Evolutionary conservation across 192 early-diverging fungal species (phyloP).

Genomic region (Endogone sp.): DNA sequence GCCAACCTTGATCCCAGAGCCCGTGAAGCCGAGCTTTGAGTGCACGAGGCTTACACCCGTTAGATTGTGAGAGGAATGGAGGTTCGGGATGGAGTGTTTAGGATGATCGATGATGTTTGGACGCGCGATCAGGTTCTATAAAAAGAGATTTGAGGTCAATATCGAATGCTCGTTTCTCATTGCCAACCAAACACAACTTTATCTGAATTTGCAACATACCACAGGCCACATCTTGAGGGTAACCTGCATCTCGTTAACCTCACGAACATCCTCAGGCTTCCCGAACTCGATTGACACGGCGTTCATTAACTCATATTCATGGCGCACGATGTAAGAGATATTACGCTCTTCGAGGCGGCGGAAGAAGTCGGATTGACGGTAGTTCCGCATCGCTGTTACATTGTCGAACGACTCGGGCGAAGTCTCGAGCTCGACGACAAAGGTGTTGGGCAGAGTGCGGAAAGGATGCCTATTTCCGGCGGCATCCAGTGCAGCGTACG

Average conservation of each 20-base stretch:
- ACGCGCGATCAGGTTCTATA: not conserved
- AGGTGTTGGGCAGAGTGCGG: slow-evolving; percentile 15
- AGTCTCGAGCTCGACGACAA: slow-evolving; percentile 20
- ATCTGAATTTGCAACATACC: no score
- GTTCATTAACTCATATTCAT: slow-evolving; percentile 43
- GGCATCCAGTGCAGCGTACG: no score
- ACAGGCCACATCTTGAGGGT: slow-evolving; percentile 45
- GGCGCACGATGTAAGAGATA: slow-evolving; percentile 22
- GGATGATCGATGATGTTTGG: not conserved
- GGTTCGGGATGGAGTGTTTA: not conserved
- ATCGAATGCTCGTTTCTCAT: not conserved
- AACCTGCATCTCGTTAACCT: slow-evolving; percentile 17
- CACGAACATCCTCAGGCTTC: slow-evolving; percentile 17
- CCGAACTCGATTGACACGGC: slow-evolving; percentile 39
- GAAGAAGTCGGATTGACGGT: slow-evolving; percentile 20
- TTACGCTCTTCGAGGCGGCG: slow-evolving; percentile 15
- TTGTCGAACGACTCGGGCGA: slow-evolving; percentile 3
- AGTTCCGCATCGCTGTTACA: slow-evolving; percentile 1
- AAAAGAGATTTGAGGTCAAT: not conserved
- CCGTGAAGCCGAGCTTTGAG: slow-evolving; percentile 19
- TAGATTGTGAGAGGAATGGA: not conserved
- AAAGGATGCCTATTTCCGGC: no score
- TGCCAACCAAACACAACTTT: not conserved
- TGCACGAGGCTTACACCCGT: not conserved
- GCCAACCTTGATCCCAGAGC: slow-evolving; percentile 47